Evolutionary conservation across 164 flowering plant species (phyloP), one percentile per base, ranked within the genome.

Genomic region (Brasenia schreberi): DNA sequence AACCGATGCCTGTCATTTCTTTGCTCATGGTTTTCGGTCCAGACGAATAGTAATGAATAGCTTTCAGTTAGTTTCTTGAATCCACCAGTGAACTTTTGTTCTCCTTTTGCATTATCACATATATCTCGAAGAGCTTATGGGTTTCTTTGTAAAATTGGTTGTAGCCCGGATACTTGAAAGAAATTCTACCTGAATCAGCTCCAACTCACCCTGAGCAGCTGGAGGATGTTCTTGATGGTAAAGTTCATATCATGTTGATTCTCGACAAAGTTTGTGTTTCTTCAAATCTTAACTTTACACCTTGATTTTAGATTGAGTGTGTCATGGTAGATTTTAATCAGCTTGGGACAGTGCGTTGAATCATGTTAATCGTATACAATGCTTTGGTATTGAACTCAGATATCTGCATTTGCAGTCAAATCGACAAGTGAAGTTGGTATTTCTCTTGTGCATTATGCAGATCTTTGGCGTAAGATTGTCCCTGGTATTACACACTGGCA

Each of bases 401-500:
- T 23, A 23, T 23, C 27, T 23, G 27, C 27, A 45, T 45, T 45
- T 45, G 14, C 1, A 2, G n/a, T 60, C 19, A 9, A 60, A 60
- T 60, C 7, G 11, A 60, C 27, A 18, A 5, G 63, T 18, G 63
- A 7, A 60, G 11, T 19, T 60, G 11, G 6, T 60, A n/a, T 17
- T 19, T 17, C 11, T 9, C 19, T 60, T 60, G 11, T 60, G 19
- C 63, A 60, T 9, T 60, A 43, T 74, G 70, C 87, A 93, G 98
- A 93, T 79, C 79, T 90, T 69, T 84, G 74, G 68, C 65, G 68
- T 12, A 93, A 90, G 75, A 93, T 93, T 64, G 65, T 93, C 63
- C 97, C 94, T 18, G 98, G 98, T 65, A 88, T 90, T 9, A 90
- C 98, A 16, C 98, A 93, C 77, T 93, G 98, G 98, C 98, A 93